These are phyloP conservation scores for Inga laurina DNA, from an alignment of 306 rosid species.

Conservation along the genomic window DNA sequence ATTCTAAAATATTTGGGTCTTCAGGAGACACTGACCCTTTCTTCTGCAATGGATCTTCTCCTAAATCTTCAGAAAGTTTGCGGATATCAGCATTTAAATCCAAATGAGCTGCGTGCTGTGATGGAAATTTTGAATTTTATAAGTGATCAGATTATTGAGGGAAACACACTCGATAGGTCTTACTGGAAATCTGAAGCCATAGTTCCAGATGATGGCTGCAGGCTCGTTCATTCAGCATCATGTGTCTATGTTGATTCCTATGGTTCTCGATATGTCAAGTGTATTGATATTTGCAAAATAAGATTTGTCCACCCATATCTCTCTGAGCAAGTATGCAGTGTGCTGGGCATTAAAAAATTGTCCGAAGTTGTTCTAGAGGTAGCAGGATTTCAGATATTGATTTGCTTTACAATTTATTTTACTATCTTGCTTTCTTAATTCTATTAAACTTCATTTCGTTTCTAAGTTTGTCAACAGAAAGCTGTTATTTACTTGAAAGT, in stretches of 20 bases:
- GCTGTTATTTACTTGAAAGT: constrained; percentile 37
- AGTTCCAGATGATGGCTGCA: constrained; percentile 92
- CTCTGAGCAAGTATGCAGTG: constrained; percentile 74
- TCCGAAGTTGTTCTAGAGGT: constrained; percentile 91
- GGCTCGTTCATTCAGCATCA: constrained; percentile 84
- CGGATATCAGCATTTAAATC: constrained; percentile 93
- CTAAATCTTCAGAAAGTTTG: constrained; percentile 80
- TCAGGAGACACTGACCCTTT: constrained; percentile 73
- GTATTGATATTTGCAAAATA: constrained; percentile 76
- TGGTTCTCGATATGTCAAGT: constrained; percentile 84
- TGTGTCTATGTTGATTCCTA: constrained; percentile 85
- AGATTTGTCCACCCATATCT: constrained; percentile 91
- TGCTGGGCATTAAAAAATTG: constrained; percentile 76
- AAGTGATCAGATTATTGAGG: constrained; percentile 65
- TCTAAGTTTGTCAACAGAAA: background rate
- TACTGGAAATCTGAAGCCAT: constrained; percentile 73
- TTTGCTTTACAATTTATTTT: constrained; percentile 17
- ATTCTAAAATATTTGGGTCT: constrained; percentile 90
- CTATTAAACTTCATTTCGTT: constrained; percentile 5
- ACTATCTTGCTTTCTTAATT: constrained; percentile 5
- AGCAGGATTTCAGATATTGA: constrained; percentile 33
- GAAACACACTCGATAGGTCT: constrained; percentile 42
- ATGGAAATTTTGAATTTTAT: constrained; percentile 82
- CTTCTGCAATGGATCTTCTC: constrained; percentile 83
- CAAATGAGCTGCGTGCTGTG: constrained; percentile 97